Evolutionary conservation across 768 basidiomycete species (phyloP), one percentile per base, ranked within the genome.

Genomic region (Russula abietina): DNA sequence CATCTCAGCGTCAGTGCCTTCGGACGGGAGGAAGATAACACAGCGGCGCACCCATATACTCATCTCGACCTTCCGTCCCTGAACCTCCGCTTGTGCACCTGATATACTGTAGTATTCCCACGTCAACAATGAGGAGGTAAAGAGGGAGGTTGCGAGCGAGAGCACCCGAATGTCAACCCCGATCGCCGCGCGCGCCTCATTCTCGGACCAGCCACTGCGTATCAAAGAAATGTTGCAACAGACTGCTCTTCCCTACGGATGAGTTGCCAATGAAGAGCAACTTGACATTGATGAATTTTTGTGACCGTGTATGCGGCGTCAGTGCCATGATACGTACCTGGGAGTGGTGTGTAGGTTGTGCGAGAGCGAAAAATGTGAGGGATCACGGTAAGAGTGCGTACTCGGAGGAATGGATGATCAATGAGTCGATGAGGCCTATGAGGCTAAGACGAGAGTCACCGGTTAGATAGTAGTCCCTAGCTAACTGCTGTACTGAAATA

Each of bases 201-300:
- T 93, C 72, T 92, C 89, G 9, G 91, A 86, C 22, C 3, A 98
- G 76, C 88, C 94, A 98, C 69, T 92, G 90, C 75, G 96, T 91
- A 71, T 98, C 95, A 2, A 93, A 94, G 78, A 98, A 98, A n/a
- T 96, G 83, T 11, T 98, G 77, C 4, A 98, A 74, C 14, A 98
- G 78, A 68, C 91, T 93, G 65, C 89, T 92, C 79, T 94, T 91
- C 69, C 96, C 96, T 17, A 98, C 96, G 3, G 89, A 91, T 12
- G 89, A 88, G 70, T 92, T 92, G 39, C 90, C 90, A 55, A 93
- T 93, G 36, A 93, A 79, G 9, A 93, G 81, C 2, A 93, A 80
- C 75, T 93, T 93, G 72, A 88, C 84, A 59, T 92, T 93, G 49
- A 89, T 55, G 28, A 60, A 48, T 19, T 64, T 58, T 60, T 60